Evolutionary conservation across 371 early-diverging fungal species (phyloP), one percentile per base, ranked within the genome.

Genomic region (Circinella minor): DNA sequence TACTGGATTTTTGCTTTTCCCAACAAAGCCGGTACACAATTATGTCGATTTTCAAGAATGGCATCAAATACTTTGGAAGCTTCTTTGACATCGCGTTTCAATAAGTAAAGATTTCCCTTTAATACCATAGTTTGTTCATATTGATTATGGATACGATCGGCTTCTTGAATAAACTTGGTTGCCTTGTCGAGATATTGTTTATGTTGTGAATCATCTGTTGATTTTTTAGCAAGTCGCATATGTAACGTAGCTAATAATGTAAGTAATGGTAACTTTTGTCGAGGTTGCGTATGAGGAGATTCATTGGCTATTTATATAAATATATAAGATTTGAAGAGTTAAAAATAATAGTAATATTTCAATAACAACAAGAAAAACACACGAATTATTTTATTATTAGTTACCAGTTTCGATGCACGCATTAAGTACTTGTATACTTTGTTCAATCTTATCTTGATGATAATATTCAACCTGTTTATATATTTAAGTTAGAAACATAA

Each of bases 11-110:
- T 84, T n/a, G 92, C 86, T 57, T 72, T 82, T 36, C 96, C 96
- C n/a, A 94, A 70, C 38, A 94, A 73, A 4, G 94, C 95, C 0
- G 95, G 90, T n/a, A 95, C 76, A 67, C 88, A 89, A 62, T 85
- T 80, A 8, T 87, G 85, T 38, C 89, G 86, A 46, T 81, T 75
- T 47, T 86, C 81, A 5, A 92, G 77, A 0, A 93, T 91, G 68
- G 78, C 84, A 55, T 80, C 77, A 79, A 96, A 96, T 34, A 84
- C 85, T 17, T 87, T 85, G 38, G 84, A 66, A 0, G 96, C 95
- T 10, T 89, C 88, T 46, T 94, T 91, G 8, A 88, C 62, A 49
- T 87, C 83, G 15, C 85, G 77, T 61, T 82, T 77, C 7, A 88
- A 79, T 66, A 96, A 78, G 48, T 88, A 82, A 47, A 90, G 73